Evolutionary conservation across 257 asterid genomes (phyloP).

Genomic region (Plantago elongata): DNA sequence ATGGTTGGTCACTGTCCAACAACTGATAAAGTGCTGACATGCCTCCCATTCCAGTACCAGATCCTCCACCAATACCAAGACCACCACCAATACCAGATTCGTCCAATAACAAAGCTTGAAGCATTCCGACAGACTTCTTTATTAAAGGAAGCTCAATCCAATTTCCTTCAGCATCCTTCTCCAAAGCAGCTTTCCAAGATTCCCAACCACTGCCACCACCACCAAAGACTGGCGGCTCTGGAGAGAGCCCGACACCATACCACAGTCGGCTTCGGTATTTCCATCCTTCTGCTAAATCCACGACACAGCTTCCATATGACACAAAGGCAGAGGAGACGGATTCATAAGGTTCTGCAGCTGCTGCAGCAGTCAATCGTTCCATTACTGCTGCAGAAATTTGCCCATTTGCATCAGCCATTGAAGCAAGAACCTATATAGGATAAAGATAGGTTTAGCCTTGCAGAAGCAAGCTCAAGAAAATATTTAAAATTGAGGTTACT

Average conservation of each 20-base stretch:
- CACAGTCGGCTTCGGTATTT: conserved; percentile 92
- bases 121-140: conserved; percentile 89
- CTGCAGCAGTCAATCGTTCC: conserved; percentile 95
- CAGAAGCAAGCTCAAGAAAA: conserved; percentile 14
- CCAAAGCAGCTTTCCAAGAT: conserved; percentile 79
- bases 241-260: conserved; percentile 83
- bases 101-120: conserved; percentile 87
- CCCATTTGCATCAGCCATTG: conserved; percentile 92
- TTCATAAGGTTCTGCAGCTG: conserved; percentile 93
- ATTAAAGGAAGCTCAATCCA: conserved; percentile 94
- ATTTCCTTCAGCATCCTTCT: conserved; percentile 76
- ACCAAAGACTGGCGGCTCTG: conserved; percentile 50
- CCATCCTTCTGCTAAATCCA: conserved; percentile 94
- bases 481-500: conserved; percentile 16
- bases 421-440: conserved; percentile 64
- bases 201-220: conserved; percentile 99
- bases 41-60: conserved; percentile 99
- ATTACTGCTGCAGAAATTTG: conserved; percentile 74
- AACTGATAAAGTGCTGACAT: conserved; percentile 91
- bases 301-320: conserved; percentile 84
- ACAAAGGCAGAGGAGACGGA: conserved; percentile 90
- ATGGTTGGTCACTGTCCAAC: conserved; percentile 98
- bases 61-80: conserved; percentile 98
- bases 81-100: conserved; percentile 99
- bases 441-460: conserved; percentile 21